phyloP scores from a whole-genome alignment of 176 grass and related monocot species.

The barley (Hordeum vulgare) region MorexV3_pseudomolecules_assembly NC_058518.1:476630321-476630820 shows the following conservation, averaged over 20 bases:
- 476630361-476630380: background rate
- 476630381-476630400: background rate
- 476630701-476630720: background rate
- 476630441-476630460: background rate
- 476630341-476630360: background rate
- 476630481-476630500: background rate
- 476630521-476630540: background rate
- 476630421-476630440: background rate
- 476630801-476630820: background rate
- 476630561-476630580: background rate
- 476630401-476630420: background rate
- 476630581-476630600: background rate
- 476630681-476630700: background rate
- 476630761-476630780: background rate
- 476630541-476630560: background rate
- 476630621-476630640: background rate
- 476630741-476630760: background rate
- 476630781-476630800: background rate
- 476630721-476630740: background rate
- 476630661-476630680: background rate
- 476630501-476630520: background rate
- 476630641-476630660: background rate
- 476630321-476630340: background rate
- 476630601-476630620: background rate
- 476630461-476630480: background rate